Conservation (phyloP, 768 basidiomycete species). For the Lanmaoa pseudosensibilis region DNA sequence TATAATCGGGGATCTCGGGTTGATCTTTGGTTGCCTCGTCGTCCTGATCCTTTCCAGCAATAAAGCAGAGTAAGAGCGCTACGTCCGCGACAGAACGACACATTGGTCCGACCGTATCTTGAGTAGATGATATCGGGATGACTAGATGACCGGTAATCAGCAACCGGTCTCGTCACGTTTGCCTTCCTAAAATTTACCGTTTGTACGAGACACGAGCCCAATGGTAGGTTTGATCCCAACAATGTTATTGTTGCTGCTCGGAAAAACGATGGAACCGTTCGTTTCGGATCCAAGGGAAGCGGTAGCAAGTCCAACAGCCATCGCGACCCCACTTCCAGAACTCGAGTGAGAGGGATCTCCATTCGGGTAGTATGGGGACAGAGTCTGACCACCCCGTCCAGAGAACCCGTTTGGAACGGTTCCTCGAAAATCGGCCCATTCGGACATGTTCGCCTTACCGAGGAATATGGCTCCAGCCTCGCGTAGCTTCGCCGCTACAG, state of each 20-base stretch:
- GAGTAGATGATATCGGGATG: slow-evolving; percentile 55
- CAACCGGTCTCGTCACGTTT: background rate
- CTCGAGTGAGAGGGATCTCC: slow-evolving; percentile 44
- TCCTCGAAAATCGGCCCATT: slow-evolving; percentile 46
- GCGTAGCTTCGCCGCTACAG: slow-evolving; percentile 30
- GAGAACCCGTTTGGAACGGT: slow-evolving; percentile 44
- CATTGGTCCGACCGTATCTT: slow-evolving; percentile 62
- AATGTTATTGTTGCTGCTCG: slow-evolving; percentile 42
- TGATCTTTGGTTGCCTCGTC: slow-evolving; percentile 54
- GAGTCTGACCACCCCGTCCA: slow-evolving; percentile 46
- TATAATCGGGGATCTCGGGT: slow-evolving; percentile 58
- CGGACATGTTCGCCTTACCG: slow-evolving; percentile 46
- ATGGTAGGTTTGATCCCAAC: slow-evolving; percentile 44
- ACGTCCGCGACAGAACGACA: slow-evolving; percentile 55
- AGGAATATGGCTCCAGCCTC: slow-evolving; percentile 38
- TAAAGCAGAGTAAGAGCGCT: slow-evolving; percentile 51
- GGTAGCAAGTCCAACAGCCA: slow-evolving; percentile 44
- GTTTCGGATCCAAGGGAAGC: slow-evolving; percentile 48
- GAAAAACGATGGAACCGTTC: slow-evolving; percentile 49
- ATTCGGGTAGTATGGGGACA: slow-evolving; percentile 42
- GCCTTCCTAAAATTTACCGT: slow-evolving; percentile 24
- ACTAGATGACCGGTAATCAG: slow-evolving; percentile 34
- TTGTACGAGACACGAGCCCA: slow-evolving; percentile 40
- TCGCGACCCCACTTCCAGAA: slow-evolving; percentile 43
- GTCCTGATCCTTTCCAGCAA: slow-evolving; percentile 53